A percentile compares a stretch with the other conserved stretches of the same genome.
phyloP scores from a whole-genome alignment of 345 rosid species.

The Populus pruinosa region DNA sequence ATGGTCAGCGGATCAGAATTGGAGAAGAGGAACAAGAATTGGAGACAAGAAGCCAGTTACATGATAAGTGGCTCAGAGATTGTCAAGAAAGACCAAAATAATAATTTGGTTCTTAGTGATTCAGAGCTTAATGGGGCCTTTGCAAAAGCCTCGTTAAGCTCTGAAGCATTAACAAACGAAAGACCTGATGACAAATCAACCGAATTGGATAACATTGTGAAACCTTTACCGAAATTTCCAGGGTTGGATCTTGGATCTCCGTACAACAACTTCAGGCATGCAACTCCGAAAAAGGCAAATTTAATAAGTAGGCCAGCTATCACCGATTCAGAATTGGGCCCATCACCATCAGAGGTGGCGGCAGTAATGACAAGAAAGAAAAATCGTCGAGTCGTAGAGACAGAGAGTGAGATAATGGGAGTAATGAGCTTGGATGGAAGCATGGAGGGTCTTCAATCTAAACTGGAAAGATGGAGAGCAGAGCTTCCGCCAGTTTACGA shows the following conservation, averaged over 20 bases:
- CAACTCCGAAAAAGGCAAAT: conserved; percentile 29
- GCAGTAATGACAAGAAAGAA: conserved; percentile 45
- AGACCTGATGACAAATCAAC: background rate
- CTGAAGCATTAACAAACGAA: background rate
- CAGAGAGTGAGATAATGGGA: conserved; percentile 48
- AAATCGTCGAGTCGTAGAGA: conserved; percentile 28
- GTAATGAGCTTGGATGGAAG: conserved; percentile 62
- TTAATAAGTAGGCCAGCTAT: conserved; percentile 24
- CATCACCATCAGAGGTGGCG: conserved; percentile 86
- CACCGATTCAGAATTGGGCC: conserved; percentile 77
- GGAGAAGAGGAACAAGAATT: background rate
- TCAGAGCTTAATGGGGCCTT: background rate
- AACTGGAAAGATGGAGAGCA: conserved; percentile 74
- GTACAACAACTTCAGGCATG: conserved; percentile 11
- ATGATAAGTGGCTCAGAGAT: conserved; percentile 18
- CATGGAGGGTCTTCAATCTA: conserved; percentile 74
- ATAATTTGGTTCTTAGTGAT: no score
- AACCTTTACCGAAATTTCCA: background rate
- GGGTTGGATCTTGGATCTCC: conserved; percentile 12
- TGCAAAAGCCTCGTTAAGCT: background rate
- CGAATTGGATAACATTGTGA: background rate
- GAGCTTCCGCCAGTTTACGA: conserved; percentile 74
- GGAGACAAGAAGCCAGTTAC: background rate
- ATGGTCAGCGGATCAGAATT: conserved; percentile 19
- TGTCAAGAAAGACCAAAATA: background rate